Base-by-base conservation (phyloP, 1,284 basidiomycete genomes). In the Ceratobasidium sp. region DNA sequence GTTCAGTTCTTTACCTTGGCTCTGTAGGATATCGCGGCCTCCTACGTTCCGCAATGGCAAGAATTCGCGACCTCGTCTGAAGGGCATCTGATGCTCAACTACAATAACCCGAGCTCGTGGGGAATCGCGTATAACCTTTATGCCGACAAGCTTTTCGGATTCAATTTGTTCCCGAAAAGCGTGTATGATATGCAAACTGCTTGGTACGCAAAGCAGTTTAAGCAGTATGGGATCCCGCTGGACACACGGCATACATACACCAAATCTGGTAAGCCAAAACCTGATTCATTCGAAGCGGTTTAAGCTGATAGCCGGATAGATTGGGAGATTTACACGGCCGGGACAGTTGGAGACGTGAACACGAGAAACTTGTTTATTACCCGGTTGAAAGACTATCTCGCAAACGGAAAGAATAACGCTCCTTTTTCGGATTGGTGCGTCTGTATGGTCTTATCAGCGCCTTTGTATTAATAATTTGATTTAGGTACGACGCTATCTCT, bases 181-280 rank as follows among this genome's bases (percentile, higher is more conserved):
- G 80, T 92, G 10, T 92, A 88, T 76, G 80, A 85, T 30, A 85
- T 87, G 83, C 89, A 87, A 87, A 77, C 65, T 14, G 43, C 21
- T 1, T 60, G 62, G 55, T 64, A 57, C 61, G 70, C 28, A 36
- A 34, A 70, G 30, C 53, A 23, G 57, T n/a, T 59, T 74, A 71
- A 62, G 18, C 71, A 72, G 2, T 90, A 85, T 76, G 89, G 89
- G 26, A 83, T 89, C 2, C 86, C 87, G 1, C 81, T 90, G 32
- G 89, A 90, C 78, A 90, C 87, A 55, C 83, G 88, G 30, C 88
- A 89, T 77, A 86, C 86, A 10, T 90, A 89, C 78, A 89, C 88
- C 39, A n/a, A 90, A 80, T 85, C 30, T 18, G 10, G 75, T 61
- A 46, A 30, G 59, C 28, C 18, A n/a, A n/a, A n/a, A 30, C 16